A percentile compares a stretch with the other conserved stretches of the same genome.
Evolutionary conservation across 768 basidiomycete species (phyloP).

Genomic region (Hirschioporus abietinus): DNA sequence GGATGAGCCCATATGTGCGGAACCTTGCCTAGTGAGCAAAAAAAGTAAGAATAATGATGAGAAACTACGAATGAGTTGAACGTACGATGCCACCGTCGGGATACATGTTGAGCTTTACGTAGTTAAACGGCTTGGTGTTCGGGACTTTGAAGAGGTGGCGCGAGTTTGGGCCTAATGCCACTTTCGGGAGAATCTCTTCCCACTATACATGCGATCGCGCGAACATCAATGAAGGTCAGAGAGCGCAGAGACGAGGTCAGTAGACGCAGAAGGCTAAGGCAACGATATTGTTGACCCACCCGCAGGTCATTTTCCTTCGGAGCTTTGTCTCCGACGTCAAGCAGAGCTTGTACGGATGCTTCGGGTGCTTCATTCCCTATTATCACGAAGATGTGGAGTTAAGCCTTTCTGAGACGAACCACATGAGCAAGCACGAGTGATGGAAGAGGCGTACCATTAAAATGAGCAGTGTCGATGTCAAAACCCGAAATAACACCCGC

Average conservation of each 20-base stretch:
- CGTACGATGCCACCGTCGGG: slow-evolving; percentile 96
- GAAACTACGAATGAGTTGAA: slow-evolving; percentile 13
- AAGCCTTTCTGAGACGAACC: slow-evolving; percentile 6
- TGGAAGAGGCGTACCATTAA: slow-evolving; percentile 55
- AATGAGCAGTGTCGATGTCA: slow-evolving; percentile 94
- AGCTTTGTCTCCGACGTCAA: slow-evolving; percentile 32
- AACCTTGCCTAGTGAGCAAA: slow-evolving; percentile 67
- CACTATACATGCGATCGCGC: slow-evolving; percentile 45
- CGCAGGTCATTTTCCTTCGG: slow-evolving; percentile 45
- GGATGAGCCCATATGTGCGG: slow-evolving; percentile 81
- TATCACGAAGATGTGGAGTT: slow-evolving; percentile 1
- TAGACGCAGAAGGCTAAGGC: not conserved
- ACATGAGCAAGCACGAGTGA: slow-evolving; percentile 9
- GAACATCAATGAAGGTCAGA: not conserved
- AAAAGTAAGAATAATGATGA: slow-evolving; percentile 11
- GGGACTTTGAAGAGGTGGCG: slow-evolving; percentile 82
- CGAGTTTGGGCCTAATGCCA: slow-evolving; percentile 75
- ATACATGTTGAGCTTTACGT: slow-evolving; percentile 91
- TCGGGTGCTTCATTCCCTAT: slow-evolving; percentile 86
- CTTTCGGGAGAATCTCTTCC: slow-evolving; percentile 71
- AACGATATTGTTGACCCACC: slow-evolving; percentile 34
- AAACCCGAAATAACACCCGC: slow-evolving; percentile 71
- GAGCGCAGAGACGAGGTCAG: not conserved
- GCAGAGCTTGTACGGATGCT: slow-evolving; percentile 65
- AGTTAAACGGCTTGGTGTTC: slow-evolving; percentile 48